Evolutionary conservation across 306 rosid species (phyloP), one percentile per base, ranked within the genome.

Genomic region (Adenanthera pavonina): DNA sequence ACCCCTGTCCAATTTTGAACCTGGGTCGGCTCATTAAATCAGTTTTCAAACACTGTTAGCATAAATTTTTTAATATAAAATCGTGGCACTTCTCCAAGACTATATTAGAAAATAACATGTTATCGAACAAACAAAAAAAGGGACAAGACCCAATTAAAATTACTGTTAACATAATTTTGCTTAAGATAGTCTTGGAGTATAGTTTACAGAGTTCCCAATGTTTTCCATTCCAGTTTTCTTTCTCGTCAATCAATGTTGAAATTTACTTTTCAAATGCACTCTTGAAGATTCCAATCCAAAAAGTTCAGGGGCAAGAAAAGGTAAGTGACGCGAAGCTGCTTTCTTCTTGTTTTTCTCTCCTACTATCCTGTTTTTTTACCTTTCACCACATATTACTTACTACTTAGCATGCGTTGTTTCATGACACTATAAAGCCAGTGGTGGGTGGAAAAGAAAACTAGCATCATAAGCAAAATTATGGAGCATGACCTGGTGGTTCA

Each of bases 211-310:
- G 25, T 54, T 54, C 9, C 2, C 12, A 41, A 2, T 54, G 9
- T 17, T 10, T n/a, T 54, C 0, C n/a, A 54, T n/a, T 30, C 60
- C 17, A 10, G 46, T 0, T 41, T 41, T 41, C 7, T 41, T 41
- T 4, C 8, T 7, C 46, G 8, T 41, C 46, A 57, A 57, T 8
- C 14, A 40, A 7, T 67, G 13, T 40, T 17, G 9, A 10, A 19
- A 46, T 20, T 47, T 15, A 6, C 75, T 33, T 13, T 19, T 0
- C 25, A 8, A 43, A 8, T 19, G 7, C 15, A 25, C 17, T 12
- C 75, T 20, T 12, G 41, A 70, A 25, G 40, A 19, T 44, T 70
- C 74, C 54, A 69, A 16, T 68, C 38, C 16, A 60, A 60, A 60
- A 25, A 30, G 66, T 46, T 20, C 35, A 68, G 16, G 3, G 9